Conservation (phyloP, 306 rosid species). For the Glycine tomentella region DNA sequence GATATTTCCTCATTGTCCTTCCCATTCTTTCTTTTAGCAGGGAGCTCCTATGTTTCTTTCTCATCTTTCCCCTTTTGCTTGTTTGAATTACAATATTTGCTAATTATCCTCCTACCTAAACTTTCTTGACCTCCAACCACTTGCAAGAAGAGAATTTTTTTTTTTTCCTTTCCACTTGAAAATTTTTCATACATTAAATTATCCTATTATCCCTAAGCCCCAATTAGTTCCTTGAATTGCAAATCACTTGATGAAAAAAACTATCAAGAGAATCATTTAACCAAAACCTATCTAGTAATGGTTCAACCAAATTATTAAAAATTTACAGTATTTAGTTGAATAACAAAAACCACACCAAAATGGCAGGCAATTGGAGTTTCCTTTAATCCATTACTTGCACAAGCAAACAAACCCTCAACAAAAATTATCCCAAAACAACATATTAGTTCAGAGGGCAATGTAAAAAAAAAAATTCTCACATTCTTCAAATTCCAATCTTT, state of each 20-base stretch:
- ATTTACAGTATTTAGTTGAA: background rate
- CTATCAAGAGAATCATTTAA: too few species aligned
- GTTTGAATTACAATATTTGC: constrained; percentile 69
- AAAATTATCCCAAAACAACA: background rate
- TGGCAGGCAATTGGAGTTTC: background rate
- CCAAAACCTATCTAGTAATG: background rate
- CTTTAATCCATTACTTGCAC: background rate
- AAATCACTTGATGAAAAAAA: background rate
- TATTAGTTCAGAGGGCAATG: background rate
- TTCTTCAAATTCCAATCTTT: constrained; percentile 19
- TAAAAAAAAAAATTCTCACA: background rate
- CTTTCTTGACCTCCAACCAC: constrained; percentile 60
- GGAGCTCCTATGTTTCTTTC: constrained; percentile 56
- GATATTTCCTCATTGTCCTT: constrained; percentile 56
- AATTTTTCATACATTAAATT: constrained; percentile 11
- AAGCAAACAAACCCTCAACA: background rate
- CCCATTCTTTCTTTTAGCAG: constrained; percentile 73
- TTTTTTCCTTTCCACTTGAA: background rate
- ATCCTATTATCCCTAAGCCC: constrained; percentile 16
- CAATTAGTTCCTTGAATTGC: background rate
- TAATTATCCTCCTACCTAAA: constrained; percentile 79
- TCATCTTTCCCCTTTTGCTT: constrained; percentile 65
- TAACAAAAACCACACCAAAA: too few species aligned
- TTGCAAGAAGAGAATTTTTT: constrained; percentile 54
- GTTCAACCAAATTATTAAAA: constrained; percentile 11